Base-by-base conservation (phyloP, 768 basidiomycete genomes). In the Tephrocybe sp. region DNA sequence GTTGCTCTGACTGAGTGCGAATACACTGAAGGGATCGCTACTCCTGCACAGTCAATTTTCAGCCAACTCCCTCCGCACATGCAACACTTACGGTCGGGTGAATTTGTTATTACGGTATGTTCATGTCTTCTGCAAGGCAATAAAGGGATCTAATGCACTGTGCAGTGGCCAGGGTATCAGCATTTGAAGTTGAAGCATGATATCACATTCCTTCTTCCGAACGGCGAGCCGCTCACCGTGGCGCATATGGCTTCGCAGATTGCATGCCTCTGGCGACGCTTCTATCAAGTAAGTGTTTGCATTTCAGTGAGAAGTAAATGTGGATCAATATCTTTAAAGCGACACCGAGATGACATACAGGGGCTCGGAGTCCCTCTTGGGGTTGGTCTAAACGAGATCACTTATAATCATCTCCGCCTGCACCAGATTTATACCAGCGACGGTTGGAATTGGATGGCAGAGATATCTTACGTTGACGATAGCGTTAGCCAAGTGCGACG, bases 101-200 rank as follows among this genome's bases (percentile, higher is more conserved):
- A 18, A 11, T 30, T 49, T 9, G 43, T 51, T 5, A 52, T 56
- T 32, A 41, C 51, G 16, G 55, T 49, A 21, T 28, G 44, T 28
- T 24, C 5, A 32, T 25, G 28, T 24, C 21, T 9, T 27, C 34
- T 16, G 6, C 6, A 13, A 1, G 15, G 19, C 19, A 3, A 4
- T 40, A 13, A 16, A 12, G 6, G 16, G 9, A 2, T 31, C 49
- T 11, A 41, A 28, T n/a, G 1, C 1, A 21, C n/a, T 15, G 2
- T 4, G 6, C 36, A 57, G 55, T 57, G 52, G 52, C 55, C 55
- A 13, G 55, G 52, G 15, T 57, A 57, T 18, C 44, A 57, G 34
- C 51, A 49, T 32, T 28, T 56, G 21, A 41, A 46, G 39, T 55
- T 49, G 54, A 55, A 42, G 24, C 46, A 49, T 9, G 25, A 35